These are phyloP conservation scores for Aspergillus biplanus DNA, from an alignment of 495 filamentous ascomycete genomes.

Conservation along the genomic window DNA sequence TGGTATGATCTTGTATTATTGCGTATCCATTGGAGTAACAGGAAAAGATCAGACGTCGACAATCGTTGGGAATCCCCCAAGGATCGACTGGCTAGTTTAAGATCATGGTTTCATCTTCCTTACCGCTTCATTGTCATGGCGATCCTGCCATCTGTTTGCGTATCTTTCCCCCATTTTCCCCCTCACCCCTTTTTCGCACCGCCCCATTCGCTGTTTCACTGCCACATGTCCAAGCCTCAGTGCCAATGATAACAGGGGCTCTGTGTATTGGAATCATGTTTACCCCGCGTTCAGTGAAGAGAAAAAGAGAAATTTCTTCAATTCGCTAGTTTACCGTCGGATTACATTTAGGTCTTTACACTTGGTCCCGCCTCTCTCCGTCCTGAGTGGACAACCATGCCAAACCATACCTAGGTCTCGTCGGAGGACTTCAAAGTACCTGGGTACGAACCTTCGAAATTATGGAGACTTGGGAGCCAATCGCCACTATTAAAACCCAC, in stretches of 20 bases:
- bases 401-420: no score
- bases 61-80: slow-evolving; percentile 11
- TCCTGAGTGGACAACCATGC: no score
- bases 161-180: slow-evolving; percentile 10
- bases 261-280: neutral
- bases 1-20: no score
- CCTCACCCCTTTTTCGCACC: slow-evolving; percentile 21
- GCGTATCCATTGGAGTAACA: neutral
- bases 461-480: no score
- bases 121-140: slow-evolving; percentile 20
- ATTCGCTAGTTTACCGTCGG: neutral
- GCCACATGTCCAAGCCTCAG: slow-evolving; percentile 27
- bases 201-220: slow-evolving; percentile 26
- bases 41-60: slow-evolving; percentile 13
- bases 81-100: slow-evolving; percentile 25
- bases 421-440: no score
- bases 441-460: no score
- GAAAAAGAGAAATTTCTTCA: neutral
- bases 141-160: slow-evolving; percentile 7
- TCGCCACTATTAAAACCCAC: no score
- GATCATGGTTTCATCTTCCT: slow-evolving; percentile 27
- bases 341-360: neutral
- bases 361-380: slow-evolving; percentile 1
- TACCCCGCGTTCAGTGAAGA: slow-evolving; percentile 19
- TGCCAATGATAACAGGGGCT: neutral